Evolutionary conservation across 192 early-diverging fungal genomes (phyloP).

Genomic region (Pilaira anomala): DNA sequence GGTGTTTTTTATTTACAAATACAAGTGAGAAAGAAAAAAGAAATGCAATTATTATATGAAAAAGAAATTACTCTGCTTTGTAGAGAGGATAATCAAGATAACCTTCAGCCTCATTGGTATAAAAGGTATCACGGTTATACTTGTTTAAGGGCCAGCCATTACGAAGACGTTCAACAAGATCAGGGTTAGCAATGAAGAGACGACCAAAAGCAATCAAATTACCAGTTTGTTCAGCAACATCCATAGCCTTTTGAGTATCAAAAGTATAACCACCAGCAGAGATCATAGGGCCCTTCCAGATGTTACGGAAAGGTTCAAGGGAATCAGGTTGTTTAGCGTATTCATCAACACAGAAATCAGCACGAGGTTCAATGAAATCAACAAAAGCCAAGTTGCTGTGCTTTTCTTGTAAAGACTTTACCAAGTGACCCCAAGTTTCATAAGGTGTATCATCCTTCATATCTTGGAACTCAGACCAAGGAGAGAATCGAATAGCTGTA

Average conservation of each 20-base stretch:
- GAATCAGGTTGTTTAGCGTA: neutral
- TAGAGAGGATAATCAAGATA: conserved; percentile 34
- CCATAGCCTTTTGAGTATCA: neutral
- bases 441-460: conserved; percentile 27
- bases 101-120: neutral
- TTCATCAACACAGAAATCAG: conserved; percentile 41
- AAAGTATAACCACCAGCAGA: conserved; percentile 20
- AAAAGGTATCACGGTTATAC: conserved; percentile 31
- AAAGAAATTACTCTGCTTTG: too few species aligned
- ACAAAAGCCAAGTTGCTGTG: conserved; percentile 34
- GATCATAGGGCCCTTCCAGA: conserved; percentile 27
- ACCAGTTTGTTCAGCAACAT: conserved; percentile 6
- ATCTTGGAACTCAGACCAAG: conserved; percentile 26
- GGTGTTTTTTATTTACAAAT: too few species aligned
- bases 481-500: conserved; percentile 33
- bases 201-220: conserved; percentile 33
- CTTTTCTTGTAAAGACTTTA: conserved; percentile 16
- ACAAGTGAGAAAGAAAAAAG: too few species aligned
- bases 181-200: conserved; percentile 38
- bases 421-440: conserved; percentile 27
- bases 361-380: conserved; percentile 31
- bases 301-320: conserved; percentile 12
- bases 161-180: conserved; percentile 25
- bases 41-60: too few species aligned
- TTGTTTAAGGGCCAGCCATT: conserved; percentile 24